These are phyloP conservation scores for Phytophthora constricta DNA, from an alignment of 352 stramenopile species.

Conservation along the genomic window DNA sequence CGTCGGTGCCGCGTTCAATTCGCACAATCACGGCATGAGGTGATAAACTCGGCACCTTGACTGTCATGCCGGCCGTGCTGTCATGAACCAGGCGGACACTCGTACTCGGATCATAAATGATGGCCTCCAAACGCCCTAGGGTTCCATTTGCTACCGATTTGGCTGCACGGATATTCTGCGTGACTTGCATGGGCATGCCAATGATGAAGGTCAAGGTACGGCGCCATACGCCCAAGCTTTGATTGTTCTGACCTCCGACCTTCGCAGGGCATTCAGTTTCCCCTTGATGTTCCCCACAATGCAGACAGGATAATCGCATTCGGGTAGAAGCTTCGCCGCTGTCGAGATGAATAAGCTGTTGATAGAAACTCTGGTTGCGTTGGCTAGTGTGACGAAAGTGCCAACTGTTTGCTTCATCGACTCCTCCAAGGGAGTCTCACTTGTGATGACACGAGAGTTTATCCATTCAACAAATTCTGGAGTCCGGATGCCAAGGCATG, in stretches of 20 bases:
- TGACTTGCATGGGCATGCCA: conserved; percentile 13
- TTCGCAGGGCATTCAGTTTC: background rate
- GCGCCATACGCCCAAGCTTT: conserved; percentile 6
- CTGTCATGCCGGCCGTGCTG: background rate
- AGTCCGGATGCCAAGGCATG: conserved; percentile 24
- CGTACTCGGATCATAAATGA: conserved; percentile 6
- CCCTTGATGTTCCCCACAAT: conserved; percentile 6
- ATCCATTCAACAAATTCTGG: conserved; percentile 27
- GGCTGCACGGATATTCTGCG: conserved; percentile 11
- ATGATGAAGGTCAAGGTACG: conserved; percentile 18
- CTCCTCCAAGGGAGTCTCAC: background rate
- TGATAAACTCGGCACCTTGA: background rate
- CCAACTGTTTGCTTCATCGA: background rate
- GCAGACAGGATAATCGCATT: conserved; percentile 3
- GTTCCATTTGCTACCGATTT: conserved; percentile 20
- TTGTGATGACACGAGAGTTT: conserved; percentile 12
- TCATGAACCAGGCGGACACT: conserved; percentile 8
- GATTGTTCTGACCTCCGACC: background rate
- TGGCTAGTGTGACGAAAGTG: conserved; percentile 7
- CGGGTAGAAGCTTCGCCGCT: background rate
- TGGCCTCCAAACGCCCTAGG: conserved; percentile 2
- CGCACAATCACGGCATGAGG: conserved; percentile 4
- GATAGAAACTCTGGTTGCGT: conserved; percentile 2
- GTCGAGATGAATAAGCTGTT: conserved; percentile 8
- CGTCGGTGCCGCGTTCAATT: background rate